Evolutionary conservation across 257 asterid genomes (phyloP).

Genomic region (Echium plantagineum): DNA sequence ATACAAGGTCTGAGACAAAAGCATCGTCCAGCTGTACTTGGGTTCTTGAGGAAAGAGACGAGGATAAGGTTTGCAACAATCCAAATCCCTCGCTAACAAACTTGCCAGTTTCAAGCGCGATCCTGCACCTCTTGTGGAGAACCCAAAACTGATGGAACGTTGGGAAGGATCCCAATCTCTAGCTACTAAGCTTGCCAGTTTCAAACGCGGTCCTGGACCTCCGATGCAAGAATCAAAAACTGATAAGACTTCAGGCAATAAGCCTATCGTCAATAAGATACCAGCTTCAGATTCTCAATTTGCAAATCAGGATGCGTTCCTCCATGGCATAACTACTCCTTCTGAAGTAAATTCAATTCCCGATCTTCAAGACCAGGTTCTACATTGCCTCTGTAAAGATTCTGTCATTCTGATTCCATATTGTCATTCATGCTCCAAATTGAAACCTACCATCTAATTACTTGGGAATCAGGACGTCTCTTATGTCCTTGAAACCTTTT

Average conservation of each 20-base stretch:
- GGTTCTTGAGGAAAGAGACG: conserved; percentile 56
- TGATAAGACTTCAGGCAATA: conserved; percentile 30
- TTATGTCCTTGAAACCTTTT: too few relatives aligned
- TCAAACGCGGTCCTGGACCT: conserved; percentile 52
- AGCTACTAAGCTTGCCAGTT: conserved; percentile 76
- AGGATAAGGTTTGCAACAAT: conserved; percentile 37
- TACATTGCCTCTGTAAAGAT: neutral
- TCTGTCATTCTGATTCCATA: too few relatives aligned
- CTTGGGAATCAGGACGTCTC: too few relatives aligned
- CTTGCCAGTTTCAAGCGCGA: conserved; percentile 76
- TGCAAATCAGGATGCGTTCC: conserved; percentile 38
- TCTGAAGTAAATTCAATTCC: conserved; percentile 67
- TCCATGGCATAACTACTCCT: conserved; percentile 35
- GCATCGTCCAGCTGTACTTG: conserved; percentile 66
- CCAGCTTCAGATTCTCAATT: conserved; percentile 30
- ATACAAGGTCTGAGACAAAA: conserved; percentile 53
- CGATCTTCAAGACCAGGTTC: conserved; percentile 83
- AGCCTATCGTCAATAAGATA: conserved; percentile 14
- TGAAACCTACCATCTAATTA: too few relatives aligned
- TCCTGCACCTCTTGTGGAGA: conserved; percentile 36
- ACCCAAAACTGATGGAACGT: conserved; percentile 42
- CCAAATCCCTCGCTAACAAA: conserved; percentile 76
- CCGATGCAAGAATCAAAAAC: conserved; percentile 29
- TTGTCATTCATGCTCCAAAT: too few relatives aligned
- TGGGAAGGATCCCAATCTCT: conserved; percentile 59